A percentile compares a stretch with the other conserved stretches of the same genome.
Evolutionary conservation across 257 asterid species (phyloP).

Genomic region (Eustoma russellianum): DNA sequence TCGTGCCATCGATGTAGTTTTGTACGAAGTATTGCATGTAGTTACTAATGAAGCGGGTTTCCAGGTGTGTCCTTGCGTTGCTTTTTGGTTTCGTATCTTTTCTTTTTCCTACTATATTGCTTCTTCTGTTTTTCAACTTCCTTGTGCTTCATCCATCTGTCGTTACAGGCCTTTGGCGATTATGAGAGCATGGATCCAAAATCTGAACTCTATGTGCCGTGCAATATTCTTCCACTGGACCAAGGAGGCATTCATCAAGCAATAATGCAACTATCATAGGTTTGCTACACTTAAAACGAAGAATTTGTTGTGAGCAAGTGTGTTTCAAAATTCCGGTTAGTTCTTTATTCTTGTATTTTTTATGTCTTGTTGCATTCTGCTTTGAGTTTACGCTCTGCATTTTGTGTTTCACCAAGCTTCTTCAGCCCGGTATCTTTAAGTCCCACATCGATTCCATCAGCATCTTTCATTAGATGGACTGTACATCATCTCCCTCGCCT

Average conservation of each 20-base stretch:
- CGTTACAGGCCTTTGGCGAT: conserved; percentile 57
- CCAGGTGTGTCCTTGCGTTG: conserved; percentile 41
- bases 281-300: conserved; percentile 20
- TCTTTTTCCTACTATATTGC: neutral
- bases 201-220: conserved; percentile 61
- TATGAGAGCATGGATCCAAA: conserved; percentile 39
- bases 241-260: conserved; percentile 83
- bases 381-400: conserved; percentile 2
- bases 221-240: conserved; percentile 89
- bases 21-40: conserved; percentile 53
- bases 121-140: conserved; percentile 1
- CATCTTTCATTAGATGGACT: too few relatives aligned
- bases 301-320: neutral
- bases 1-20: conserved; percentile 68
- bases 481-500: too few relatives aligned
- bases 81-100: neutral
- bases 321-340: neutral
- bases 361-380: conserved; percentile 3
- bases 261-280: conserved; percentile 98
- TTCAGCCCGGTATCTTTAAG: conserved; percentile 6
- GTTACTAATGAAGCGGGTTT: conserved; percentile 72
- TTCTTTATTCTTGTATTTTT: conserved; percentile 2
- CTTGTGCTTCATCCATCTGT: neutral
- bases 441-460: too few relatives aligned
- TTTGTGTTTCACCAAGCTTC: too few relatives aligned